Evolutionary conservation across 2,329 filamentous ascomycete species (phyloP).

Genomic region (Lasiodiplodia gonubiensis): DNA sequence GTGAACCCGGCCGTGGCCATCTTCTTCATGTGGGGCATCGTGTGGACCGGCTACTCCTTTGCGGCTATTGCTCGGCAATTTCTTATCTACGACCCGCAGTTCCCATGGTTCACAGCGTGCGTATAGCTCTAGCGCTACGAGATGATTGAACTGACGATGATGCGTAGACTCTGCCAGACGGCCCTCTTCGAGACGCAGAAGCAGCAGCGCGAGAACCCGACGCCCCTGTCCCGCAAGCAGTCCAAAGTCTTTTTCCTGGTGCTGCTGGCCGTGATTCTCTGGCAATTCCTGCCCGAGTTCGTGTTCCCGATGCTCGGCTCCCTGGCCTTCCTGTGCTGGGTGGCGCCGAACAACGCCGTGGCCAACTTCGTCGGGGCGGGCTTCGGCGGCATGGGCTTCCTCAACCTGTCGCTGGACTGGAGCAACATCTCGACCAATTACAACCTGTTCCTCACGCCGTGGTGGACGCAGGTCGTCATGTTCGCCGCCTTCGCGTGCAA

Average conservation of each 20-base stretch:
- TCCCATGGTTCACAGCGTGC: constrained; percentile 50
- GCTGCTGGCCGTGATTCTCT: constrained; percentile 60
- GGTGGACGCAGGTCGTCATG: constrained; percentile 64
- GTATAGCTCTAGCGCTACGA: neutral
- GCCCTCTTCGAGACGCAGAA: constrained; percentile 64
- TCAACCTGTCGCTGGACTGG: constrained; percentile 67
- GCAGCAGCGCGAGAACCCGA: constrained; percentile 57
- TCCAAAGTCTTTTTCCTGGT: constrained; percentile 59
- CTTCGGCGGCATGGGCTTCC: constrained; percentile 66
- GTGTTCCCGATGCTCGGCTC: constrained; percentile 65
- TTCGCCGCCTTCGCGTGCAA: constrained; percentile 62
- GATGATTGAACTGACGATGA: neutral
- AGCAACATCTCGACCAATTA: constrained; percentile 59
- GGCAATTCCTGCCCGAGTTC: constrained; percentile 68
- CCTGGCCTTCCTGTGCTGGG: constrained; percentile 68
- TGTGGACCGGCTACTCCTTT: constrained; percentile 65
- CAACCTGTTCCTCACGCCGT: constrained; percentile 55
- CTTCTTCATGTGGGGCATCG: constrained; percentile 66
- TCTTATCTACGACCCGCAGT: constrained; percentile 63
- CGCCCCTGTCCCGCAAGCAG: constrained; percentile 53
- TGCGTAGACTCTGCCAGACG: constrained; percentile 48
- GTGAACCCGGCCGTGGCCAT: constrained; percentile 61
- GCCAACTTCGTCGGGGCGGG: constrained; percentile 67
- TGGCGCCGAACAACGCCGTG: constrained; percentile 62
- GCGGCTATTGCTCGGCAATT: constrained; percentile 64